These are phyloP conservation scores for Albizia julibrissin DNA, from an alignment of 306 rosid species.

Conservation along the genomic window DNA sequence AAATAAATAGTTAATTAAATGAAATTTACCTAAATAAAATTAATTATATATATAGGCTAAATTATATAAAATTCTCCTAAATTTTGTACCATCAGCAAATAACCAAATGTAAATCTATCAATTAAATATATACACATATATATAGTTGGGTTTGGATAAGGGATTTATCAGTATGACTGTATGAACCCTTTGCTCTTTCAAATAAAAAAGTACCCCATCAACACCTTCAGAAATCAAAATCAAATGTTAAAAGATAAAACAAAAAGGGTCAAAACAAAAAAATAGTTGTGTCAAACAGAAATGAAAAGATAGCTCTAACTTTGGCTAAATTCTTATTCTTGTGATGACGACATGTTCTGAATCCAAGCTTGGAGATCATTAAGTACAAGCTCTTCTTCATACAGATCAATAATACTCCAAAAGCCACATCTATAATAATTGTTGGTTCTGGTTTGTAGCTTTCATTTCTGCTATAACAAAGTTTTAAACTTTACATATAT, in stretches of 20 bases:
- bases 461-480: constrained; percentile 42
- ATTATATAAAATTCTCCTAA: no score
- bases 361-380: constrained; percentile 25
- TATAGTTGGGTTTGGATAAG: background rate
- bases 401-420: constrained; percentile 34
- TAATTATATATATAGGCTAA: background rate
- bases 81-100: no score
- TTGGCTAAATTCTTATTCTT: constrained; percentile 35
- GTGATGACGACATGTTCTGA: constrained; percentile 26
- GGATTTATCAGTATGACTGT: background rate
- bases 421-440: constrained; percentile 30
- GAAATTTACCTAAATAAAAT: background rate
- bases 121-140: no score
- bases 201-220: background rate
- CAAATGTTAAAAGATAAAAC: background rate
- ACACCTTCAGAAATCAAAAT: background rate
- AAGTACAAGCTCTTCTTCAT: constrained; percentile 31
- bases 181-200: background rate
- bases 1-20: background rate
- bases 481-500: constrained; percentile 35
- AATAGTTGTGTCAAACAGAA: background rate
- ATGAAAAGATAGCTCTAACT: constrained; percentile 2
- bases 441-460: constrained; percentile 33
- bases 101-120: no score
- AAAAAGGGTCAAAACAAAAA: background rate